These are phyloP conservation scores for Chalciporus piperatus DNA, from an alignment of 768 basidiomycete genomes.

Conservation along the genomic window DNA sequence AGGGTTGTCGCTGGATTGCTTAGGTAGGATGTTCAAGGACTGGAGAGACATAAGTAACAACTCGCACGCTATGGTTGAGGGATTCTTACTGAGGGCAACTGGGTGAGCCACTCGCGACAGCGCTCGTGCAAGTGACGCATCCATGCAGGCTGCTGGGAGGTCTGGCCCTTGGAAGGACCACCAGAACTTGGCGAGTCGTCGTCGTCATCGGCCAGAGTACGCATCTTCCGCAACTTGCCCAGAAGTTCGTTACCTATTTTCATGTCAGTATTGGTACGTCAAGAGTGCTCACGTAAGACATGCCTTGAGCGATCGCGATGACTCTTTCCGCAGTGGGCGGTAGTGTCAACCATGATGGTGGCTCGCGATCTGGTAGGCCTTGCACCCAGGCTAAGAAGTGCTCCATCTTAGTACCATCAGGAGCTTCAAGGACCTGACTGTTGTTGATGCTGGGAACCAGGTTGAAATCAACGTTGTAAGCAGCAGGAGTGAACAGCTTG, in stretches of 20 bases:
- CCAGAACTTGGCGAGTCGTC: conserved; percentile 54
- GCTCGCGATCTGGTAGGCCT: conserved; percentile 86
- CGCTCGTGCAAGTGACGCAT: conserved; percentile 84
- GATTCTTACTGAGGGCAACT: conserved; percentile 66
- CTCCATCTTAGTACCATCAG: conserved; percentile 90
- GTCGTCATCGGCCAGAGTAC: conserved; percentile 83
- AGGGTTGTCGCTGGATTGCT: conserved; percentile 64
- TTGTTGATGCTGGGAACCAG: conserved; percentile 68
- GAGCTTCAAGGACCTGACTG: conserved; percentile 60
- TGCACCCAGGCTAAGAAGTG: conserved; percentile 92
- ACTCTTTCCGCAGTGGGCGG: conserved; percentile 91
- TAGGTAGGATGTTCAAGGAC: conserved; percentile 63
- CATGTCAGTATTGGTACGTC: conserved; percentile 2
- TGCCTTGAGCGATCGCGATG: conserved; percentile 90
- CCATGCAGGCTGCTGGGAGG: conserved; percentile 87
- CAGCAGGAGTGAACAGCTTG: conserved; percentile 76
- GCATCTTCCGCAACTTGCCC: conserved; percentile 89
- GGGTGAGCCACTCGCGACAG: conserved; percentile 78
- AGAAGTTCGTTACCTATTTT: conserved; percentile 73
- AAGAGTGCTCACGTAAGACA: conserved; percentile 9
- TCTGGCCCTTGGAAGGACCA: conserved; percentile 60
- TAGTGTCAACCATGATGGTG: conserved; percentile 91
- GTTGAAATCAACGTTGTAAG: conserved; percentile 93
- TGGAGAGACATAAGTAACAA: conserved; percentile 29
- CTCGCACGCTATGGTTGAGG: background rate